Conservation (phyloP, 306 rosid species). For the Acacia acuminata region DNA sequence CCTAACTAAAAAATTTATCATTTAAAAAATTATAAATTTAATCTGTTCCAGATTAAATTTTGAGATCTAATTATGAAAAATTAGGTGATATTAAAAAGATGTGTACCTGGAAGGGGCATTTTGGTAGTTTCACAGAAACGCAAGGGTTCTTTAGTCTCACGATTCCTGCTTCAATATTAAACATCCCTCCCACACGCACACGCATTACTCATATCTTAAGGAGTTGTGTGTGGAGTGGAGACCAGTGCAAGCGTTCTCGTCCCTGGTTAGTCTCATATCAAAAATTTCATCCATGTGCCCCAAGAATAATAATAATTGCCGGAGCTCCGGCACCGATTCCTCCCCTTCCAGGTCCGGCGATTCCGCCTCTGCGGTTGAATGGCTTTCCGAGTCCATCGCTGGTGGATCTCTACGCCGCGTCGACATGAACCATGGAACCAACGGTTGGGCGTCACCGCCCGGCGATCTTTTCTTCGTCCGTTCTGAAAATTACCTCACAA, state of each 20-base stretch:
- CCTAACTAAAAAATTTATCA: too few relatives aligned
- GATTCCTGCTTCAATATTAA: background rate
- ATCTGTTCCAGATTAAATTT: too few relatives aligned
- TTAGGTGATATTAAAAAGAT: background rate
- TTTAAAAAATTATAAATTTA: too few relatives aligned
- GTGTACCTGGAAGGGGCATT: background rate
- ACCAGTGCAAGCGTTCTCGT: background rate
- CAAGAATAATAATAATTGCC: conserved; percentile 38
- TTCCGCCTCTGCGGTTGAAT: conserved; percentile 32
- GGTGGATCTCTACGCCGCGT: conserved; percentile 78
- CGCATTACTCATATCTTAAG: background rate
- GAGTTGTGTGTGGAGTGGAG: background rate
- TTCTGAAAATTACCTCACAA: conserved; percentile 51
- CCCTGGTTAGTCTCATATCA: background rate
- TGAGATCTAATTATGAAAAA: too few relatives aligned
- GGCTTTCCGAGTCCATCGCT: conserved; percentile 61
- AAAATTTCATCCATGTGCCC: conserved; percentile 49
- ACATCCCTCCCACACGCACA: background rate
- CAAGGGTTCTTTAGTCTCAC: background rate
- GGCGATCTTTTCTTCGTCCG: conserved; percentile 75
- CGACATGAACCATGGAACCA: conserved; percentile 62
- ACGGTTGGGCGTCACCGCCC: conserved; percentile 95
- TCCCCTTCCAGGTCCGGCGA: background rate
- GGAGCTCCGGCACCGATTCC: conserved; percentile 38
- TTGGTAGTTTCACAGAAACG: background rate